Conservation (phyloP, 1,139 yeast genomes). For the Kodamaea alishanica region DNA sequence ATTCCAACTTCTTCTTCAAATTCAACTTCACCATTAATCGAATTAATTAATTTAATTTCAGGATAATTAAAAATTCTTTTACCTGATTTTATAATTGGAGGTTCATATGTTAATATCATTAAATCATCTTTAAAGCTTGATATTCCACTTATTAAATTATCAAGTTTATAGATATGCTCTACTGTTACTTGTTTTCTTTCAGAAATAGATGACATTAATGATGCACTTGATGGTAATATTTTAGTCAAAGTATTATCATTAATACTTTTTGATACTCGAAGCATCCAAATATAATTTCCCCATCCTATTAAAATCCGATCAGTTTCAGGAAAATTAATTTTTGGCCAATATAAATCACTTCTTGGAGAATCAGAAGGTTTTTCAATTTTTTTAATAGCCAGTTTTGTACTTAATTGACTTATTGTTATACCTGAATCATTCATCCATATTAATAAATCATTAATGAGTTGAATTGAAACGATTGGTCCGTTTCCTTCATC, state of each 20-base stretch:
- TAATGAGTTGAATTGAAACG: conserved; percentile 57
- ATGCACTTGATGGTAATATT: conserved; percentile 63
- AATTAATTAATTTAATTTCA: conserved; percentile 66
- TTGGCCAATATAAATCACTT: conserved; percentile 84
- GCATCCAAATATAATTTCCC: conserved; percentile 75
- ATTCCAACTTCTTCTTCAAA: conserved; percentile 80
- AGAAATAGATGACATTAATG: conserved; percentile 48
- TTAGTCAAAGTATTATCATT: conserved; percentile 13
- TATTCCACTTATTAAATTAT: conserved; percentile 72
- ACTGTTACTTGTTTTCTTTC: conserved; percentile 53
- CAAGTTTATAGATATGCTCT: conserved; percentile 54
- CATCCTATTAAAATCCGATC: conserved; percentile 77
- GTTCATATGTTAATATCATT: conserved; percentile 55
- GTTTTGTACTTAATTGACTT: conserved; percentile 47
- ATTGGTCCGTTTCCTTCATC: conserved; percentile 70
- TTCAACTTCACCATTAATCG: conserved; percentile 66
- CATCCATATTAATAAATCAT: conserved; percentile 76
- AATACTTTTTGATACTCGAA: conserved; percentile 43
- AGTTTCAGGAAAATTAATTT: conserved; percentile 62
- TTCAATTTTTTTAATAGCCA: conserved; percentile 46
- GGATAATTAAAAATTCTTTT: conserved; percentile 46
- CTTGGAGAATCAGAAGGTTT: conserved; percentile 62
- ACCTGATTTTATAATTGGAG: conserved; percentile 30
- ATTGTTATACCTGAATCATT: conserved; percentile 75
- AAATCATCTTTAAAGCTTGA: conserved; percentile 68